A percentile compares a stretch with the other conserved stretches of the same genome.
Conservation (phyloP, 371 early-diverging fungal species). For the Apophysomyces elegans region DNA sequence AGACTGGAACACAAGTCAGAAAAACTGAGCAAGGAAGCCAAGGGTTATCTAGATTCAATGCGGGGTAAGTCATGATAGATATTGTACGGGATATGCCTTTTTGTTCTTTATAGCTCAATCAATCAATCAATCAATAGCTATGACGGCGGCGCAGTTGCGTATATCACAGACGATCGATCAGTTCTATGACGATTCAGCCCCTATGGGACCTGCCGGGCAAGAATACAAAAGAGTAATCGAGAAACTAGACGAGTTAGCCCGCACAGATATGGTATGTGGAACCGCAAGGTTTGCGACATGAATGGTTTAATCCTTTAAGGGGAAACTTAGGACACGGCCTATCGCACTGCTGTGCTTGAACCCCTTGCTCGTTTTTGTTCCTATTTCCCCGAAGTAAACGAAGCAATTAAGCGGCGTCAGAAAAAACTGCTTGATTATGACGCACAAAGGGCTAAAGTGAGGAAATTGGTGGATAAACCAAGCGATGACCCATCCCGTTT, state of each 20-base stretch:
- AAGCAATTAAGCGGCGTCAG: conserved; percentile 85
- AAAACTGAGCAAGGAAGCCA: conserved; percentile 88
- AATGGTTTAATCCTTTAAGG: background rate
- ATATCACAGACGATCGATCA: conserved; percentile 80
- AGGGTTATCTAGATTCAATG: conserved; percentile 89
- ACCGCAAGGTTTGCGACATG: background rate
- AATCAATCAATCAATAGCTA: conserved; percentile 48
- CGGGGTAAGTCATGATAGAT: conserved; percentile 52
- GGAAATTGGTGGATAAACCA: conserved; percentile 82
- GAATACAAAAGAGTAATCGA: conserved; percentile 80
- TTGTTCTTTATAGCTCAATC: background rate
- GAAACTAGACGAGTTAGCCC: conserved; percentile 80
- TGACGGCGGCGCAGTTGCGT: conserved; percentile 83
- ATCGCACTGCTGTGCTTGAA: conserved; percentile 84
- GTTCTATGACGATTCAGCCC: conserved; percentile 64
- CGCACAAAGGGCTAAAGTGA: conserved; percentile 68
- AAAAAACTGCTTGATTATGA: conserved; percentile 93
- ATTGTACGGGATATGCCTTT: background rate
- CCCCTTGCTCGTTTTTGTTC: conserved; percentile 85
- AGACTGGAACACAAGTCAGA: conserved; percentile 89
- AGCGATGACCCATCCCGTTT: conserved; percentile 75
- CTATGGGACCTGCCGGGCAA: conserved; percentile 50
- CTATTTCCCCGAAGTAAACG: conserved; percentile 92
- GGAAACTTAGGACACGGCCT: conserved; percentile 72
- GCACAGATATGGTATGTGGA: conserved; percentile 67